A percentile compares a stretch with the other conserved stretches of the same genome.
These are phyloP conservation scores for Ochromonas danica DNA, from an alignment of 108 stramenopile species.

Conservation along the genomic window DNA sequence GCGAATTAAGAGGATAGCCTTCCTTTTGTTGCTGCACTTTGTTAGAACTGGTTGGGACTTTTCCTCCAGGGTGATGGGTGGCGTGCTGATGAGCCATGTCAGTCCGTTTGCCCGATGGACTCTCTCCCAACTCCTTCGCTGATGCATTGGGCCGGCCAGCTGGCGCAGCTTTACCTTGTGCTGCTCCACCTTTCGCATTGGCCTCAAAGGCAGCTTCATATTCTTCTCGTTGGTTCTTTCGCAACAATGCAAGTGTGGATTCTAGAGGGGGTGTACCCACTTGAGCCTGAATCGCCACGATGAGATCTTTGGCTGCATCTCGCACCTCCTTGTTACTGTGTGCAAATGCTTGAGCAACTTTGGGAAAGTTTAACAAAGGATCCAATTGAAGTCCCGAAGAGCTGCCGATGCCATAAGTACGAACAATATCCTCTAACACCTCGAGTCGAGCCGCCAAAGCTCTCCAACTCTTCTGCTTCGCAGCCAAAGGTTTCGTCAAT, in stretches of 20 bases:
- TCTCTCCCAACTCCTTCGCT: neutral
- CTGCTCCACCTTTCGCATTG: neutral
- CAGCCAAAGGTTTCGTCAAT: constrained; percentile 16
- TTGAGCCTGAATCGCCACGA: constrained; percentile 44
- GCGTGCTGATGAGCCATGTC: constrained; percentile 2
- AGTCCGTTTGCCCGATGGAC: neutral
- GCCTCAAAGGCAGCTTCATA: constrained; percentile 48
- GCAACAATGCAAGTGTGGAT: constrained; percentile 37
- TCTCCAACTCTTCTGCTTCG: constrained; percentile 50
- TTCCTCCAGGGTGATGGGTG: constrained; percentile 18
- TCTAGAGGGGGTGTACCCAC: constrained; percentile 36
- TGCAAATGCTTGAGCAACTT: constrained; percentile 33
- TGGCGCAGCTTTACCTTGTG: neutral
- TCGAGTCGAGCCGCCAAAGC: constrained; percentile 42
- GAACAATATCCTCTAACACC: constrained; percentile 36
- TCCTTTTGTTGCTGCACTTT: neutral
- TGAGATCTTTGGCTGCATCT: constrained; percentile 48
- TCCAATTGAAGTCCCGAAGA: constrained; percentile 37
- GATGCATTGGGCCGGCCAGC: neutral
- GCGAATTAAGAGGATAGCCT: neutral
- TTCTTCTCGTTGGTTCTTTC: constrained; percentile 53
- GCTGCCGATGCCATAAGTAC: constrained; percentile 44
- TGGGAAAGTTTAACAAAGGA: constrained; percentile 44
- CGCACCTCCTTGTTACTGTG: constrained; percentile 54
- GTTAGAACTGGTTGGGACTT: neutral